Evolutionary conservation across 768 basidiomycete species (phyloP).

Genomic region (Boletus subparvulus): DNA sequence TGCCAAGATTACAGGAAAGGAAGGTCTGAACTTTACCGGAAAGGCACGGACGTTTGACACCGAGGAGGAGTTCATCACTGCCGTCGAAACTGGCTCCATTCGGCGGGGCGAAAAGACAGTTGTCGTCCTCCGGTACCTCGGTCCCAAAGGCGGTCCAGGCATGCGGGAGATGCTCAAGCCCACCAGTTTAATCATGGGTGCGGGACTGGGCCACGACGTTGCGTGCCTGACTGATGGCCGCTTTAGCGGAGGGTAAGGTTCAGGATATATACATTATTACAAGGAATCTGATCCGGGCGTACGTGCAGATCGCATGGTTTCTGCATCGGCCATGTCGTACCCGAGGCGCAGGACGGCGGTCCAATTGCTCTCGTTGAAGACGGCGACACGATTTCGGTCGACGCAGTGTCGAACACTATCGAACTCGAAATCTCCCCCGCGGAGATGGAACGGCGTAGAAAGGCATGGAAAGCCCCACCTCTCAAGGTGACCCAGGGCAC

Average conservation of each 20-base stretch:
- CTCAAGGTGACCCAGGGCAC: constrained; percentile 82
- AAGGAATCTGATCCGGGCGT: constrained; percentile 13
- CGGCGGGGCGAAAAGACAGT: constrained; percentile 97
- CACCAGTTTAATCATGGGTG: constrained; percentile 97
- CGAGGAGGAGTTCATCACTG: constrained; percentile 84
- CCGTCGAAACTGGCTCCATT: constrained; percentile 85
- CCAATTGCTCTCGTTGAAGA: constrained; percentile 89
- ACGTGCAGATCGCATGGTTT: constrained; percentile 85
- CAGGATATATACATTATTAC: constrained; percentile 12
- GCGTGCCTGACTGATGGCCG: constrained; percentile 97
- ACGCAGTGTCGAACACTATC: constrained; percentile 84
- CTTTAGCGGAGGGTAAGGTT: constrained; percentile 91
- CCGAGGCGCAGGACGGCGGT: constrained; percentile 92
- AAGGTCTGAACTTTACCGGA: constrained; percentile 85
- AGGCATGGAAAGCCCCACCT: constrained; percentile 79
- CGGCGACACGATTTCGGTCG: constrained; percentile 84
- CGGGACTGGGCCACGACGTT: constrained; percentile 92
- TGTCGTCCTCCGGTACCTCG: constrained; percentile 91
- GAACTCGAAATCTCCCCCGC: constrained; percentile 73
- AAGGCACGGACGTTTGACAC: constrained; percentile 91
- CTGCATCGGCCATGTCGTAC: constrained; percentile 95
- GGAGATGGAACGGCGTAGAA: constrained; percentile 72
- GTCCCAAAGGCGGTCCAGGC: constrained; percentile 95
- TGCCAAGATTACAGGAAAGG: constrained; percentile 95
- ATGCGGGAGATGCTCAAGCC: constrained; percentile 99